Base-by-base conservation (phyloP, 768 basidiomycete species). In the Boletus speciosus region DNA sequence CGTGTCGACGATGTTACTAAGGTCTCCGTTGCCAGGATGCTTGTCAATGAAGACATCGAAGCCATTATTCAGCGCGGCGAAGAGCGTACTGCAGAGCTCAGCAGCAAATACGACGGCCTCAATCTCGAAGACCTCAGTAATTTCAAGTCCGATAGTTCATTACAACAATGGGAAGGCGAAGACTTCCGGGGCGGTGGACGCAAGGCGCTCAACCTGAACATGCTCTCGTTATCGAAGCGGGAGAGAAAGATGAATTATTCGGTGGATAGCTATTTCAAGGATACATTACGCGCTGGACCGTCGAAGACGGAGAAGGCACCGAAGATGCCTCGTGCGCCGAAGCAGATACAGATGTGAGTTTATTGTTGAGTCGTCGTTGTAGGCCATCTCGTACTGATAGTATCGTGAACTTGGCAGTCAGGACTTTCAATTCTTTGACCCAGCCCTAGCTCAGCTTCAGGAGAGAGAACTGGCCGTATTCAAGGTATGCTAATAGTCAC, bases 361-460 rank as follows among this genome's bases (percentile, higher is more conserved):
- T 16, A 23, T 15, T n/a, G 14, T 14, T 6, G 14, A 29, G 34
- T 15, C 29, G 23, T 39, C 15, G 23, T 27, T 27, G 9, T 31
- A 38, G n/a, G 10, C 5, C 36, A 14, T 36, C 12, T 4, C 8
- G 14, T 34, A 2, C 36, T 54, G 8, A 54, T 37, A n/a, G 11
- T 32, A 27, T 27, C 21, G 15, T 21, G 25, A 40, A 3, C 32
- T 43, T 19, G 51, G 25, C 62, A 94, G 91, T 59, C 88, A 94
- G 71, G 96, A 97, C 69, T 96, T 93, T 79, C 96, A 99, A 66
- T 98, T 99, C 78, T 98, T 91, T 75, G 89, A 94, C 7, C 81
- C 85, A 0, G 78, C 86, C 49, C 71, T 98, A 11, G 79, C 84
- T 5, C 84, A 84, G 61, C 74, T 98, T 27, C 94, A 98, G 66